Percentiles rank a stretch among this genome's conserved stretches.
Evolutionary conservation across 495 filamentous ascomycete genomes (phyloP).

Genomic region (Tetracladium marchalianum): DNA sequence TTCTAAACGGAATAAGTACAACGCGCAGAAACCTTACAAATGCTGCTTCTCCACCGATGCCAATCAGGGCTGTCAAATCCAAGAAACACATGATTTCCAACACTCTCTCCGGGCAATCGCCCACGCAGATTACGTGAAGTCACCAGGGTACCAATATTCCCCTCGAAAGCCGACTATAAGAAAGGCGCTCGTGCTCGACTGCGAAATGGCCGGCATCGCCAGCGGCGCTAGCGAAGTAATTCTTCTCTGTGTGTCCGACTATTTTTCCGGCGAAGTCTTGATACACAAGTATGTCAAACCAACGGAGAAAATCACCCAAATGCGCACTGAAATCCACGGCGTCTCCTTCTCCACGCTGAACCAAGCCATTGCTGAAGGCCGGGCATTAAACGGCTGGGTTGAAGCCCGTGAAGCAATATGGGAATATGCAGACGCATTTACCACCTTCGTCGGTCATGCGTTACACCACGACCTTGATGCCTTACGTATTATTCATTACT

Average conservation of each 20-base stretch:
- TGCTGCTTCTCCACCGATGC: slow-evolving; percentile 4
- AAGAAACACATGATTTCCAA: slow-evolving; percentile 13
- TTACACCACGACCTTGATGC: slow-evolving; percentile 16
- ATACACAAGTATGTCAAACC: slow-evolving; percentile 12
- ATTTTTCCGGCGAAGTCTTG: slow-evolving; percentile 12
- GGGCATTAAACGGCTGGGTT: slow-evolving; percentile 11
- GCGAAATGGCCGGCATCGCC: slow-evolving; percentile 14
- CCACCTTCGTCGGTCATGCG: slow-evolving; percentile 16
- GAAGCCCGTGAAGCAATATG: slow-evolving; percentile 13
- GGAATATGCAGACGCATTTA: slow-evolving; percentile 12
- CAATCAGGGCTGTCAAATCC: slow-evolving; percentile 7
- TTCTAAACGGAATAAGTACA: slow-evolving; percentile 12
- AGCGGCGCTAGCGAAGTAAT: slow-evolving; percentile 12
- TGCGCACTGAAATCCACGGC: slow-evolving; percentile 15
- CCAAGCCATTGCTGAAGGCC: slow-evolving; percentile 6
- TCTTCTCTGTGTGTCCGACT: slow-evolving; percentile 14
- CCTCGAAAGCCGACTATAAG: slow-evolving; percentile 8
- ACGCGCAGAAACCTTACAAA: slow-evolving; percentile 11
- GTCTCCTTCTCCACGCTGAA: slow-evolving; percentile 10
- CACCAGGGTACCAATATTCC: slow-evolving; percentile 12
- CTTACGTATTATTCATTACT: slow-evolving; percentile 14
- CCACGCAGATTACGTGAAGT: slow-evolving; percentile 4
- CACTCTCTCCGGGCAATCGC: slow-evolving; percentile 5
- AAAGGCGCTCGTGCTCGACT: slow-evolving; percentile 10
- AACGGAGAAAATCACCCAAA: slow-evolving; percentile 3